Percentiles rank a stretch among this genome's conserved stretches.
phyloP scores from a whole-genome alignment of 2,329 filamentous ascomycete species.

The Cladorrhinum sp. region DNA sequence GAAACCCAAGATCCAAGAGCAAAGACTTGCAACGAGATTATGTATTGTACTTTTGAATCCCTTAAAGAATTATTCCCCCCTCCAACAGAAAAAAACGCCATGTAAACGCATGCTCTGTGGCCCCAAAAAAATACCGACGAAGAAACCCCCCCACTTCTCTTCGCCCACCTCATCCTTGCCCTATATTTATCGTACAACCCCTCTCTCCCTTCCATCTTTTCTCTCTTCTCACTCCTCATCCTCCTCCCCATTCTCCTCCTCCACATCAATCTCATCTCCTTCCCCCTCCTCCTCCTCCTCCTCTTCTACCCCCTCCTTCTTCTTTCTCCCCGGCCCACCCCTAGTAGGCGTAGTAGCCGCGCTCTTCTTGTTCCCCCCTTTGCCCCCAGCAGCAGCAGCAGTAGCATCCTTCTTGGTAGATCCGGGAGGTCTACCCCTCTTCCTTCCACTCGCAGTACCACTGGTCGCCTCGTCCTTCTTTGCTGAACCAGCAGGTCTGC shows the following conservation, averaged over 20 bases:
- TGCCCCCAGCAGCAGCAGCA: background rate
- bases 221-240: background rate
- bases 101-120: too few species aligned
- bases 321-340: constrained; percentile 4
- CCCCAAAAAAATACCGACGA: too few species aligned
- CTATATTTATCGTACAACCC: background rate
- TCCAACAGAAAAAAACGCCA: too few species aligned
- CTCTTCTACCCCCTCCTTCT: constrained; percentile 8
- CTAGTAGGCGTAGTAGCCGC: background rate
- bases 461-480: constrained; percentile 7
- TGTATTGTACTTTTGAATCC: too few species aligned
- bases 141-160: too few species aligned
- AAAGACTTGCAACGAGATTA: too few species aligned
- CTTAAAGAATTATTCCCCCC: too few species aligned
- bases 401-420: background rate
- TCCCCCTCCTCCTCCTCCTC: constrained; percentile 5
- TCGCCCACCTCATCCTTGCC: too few species aligned
- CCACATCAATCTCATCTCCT: constrained; percentile 9
- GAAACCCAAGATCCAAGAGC: too few species aligned
- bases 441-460: background rate
- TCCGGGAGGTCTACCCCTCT: constrained; percentile 11
- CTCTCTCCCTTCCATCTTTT: background rate
- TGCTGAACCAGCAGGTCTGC: background rate
- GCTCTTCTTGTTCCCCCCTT: background rate
- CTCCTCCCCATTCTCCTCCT: background rate